phyloP scores from a whole-genome alignment of 805 yeast genomes.

The Candida lessepsii region DNA sequence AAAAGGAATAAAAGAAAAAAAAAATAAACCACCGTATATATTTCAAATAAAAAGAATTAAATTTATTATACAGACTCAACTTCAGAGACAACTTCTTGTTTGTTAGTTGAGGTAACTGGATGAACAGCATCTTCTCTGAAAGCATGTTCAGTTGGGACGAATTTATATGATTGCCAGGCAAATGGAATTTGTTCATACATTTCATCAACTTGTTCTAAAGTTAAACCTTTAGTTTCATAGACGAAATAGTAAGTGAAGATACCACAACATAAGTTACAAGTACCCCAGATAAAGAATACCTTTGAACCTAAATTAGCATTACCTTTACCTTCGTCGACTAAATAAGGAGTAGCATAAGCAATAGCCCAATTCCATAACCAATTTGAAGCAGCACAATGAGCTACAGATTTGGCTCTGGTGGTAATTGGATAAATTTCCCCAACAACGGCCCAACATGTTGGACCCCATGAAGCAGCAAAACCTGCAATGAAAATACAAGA shows the following conservation, averaged over 20 bases:
- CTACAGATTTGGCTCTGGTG: slow-evolving; percentile 40
- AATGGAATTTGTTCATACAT: slow-evolving; percentile 31
- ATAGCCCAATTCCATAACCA: slow-evolving; percentile 44
- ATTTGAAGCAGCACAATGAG: slow-evolving; percentile 39
- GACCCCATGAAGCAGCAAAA: slow-evolving; percentile 45
- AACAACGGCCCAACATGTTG: slow-evolving; percentile 37
- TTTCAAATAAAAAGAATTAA: not conserved
- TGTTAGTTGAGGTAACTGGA: slow-evolving; percentile 27
- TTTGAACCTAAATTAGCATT: slow-evolving; percentile 39
- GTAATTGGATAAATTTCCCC: slow-evolving; percentile 38
- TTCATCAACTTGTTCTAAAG: slow-evolving; percentile 43
- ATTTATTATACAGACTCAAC: slow-evolving; percentile 11
- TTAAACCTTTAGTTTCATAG: slow-evolving; percentile 41
- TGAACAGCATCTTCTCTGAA: slow-evolving; percentile 26
- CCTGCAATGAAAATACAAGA: slow-evolving; percentile 39
- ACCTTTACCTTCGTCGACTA: slow-evolving; percentile 40
- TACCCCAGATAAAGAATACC: slow-evolving; percentile 45
- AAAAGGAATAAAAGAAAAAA: no score
- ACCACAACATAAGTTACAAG: slow-evolving; percentile 34
- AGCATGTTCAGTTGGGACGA: slow-evolving; percentile 35
- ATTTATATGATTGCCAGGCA: slow-evolving; percentile 37
- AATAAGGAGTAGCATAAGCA: slow-evolving; percentile 41
- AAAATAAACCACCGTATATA: no score
- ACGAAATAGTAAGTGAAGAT: slow-evolving; percentile 33
- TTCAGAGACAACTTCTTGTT: slow-evolving; percentile 29